Percentiles rank a stretch among this genome's conserved stretches.
Evolutionary conservation across 2,329 filamentous ascomycete species (phyloP).

Genomic region (Graphium sp.): DNA sequence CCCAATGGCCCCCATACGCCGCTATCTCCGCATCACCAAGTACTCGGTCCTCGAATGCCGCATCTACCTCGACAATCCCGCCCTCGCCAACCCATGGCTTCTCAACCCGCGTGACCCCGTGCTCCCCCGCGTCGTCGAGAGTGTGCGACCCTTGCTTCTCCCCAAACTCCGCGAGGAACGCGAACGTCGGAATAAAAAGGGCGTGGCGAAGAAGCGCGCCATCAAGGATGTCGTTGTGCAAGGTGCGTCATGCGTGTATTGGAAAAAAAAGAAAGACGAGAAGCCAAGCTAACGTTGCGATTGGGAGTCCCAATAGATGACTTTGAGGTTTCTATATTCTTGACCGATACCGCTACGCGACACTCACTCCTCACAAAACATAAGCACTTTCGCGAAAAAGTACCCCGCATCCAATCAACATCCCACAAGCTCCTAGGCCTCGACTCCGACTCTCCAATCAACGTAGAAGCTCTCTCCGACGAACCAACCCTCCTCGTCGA

Average conservation of each 20-base stretch:
- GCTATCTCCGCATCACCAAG: conserved; percentile 83
- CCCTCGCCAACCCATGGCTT: conserved; percentile 69
- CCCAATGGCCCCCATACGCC: conserved; percentile 79
- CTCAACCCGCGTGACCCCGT: conserved; percentile 60
- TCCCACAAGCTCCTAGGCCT: conserved; percentile 43
- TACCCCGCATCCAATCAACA: conserved; percentile 40
- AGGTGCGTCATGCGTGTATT: no score
- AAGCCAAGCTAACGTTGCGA: no score
- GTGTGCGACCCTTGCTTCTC: conserved; percentile 69
- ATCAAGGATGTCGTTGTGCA: conserved; percentile 78
- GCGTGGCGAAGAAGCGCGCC: conserved; percentile 51
- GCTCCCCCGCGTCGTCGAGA: conserved; percentile 68
- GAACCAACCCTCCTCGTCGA: conserved; percentile 25
- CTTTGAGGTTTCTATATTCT: conserved; percentile 87
- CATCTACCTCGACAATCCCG: conserved; percentile 87
- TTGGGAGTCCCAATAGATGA: no score
- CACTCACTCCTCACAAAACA: conserved; percentile 78
- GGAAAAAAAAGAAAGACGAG: no score
- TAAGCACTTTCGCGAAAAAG: conserved; percentile 54
- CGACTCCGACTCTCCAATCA: conserved; percentile 33
- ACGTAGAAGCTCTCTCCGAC: conserved; percentile 27
- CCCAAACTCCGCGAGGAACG: conserved; percentile 84
- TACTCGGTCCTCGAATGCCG: conserved; percentile 92
- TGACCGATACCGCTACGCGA: conserved; percentile 70
- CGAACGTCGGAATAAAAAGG: conserved; percentile 36